phyloP scores from a whole-genome alignment of 2,329 filamentous ascomycete species.

The Paecilomyces formosus region DNA sequence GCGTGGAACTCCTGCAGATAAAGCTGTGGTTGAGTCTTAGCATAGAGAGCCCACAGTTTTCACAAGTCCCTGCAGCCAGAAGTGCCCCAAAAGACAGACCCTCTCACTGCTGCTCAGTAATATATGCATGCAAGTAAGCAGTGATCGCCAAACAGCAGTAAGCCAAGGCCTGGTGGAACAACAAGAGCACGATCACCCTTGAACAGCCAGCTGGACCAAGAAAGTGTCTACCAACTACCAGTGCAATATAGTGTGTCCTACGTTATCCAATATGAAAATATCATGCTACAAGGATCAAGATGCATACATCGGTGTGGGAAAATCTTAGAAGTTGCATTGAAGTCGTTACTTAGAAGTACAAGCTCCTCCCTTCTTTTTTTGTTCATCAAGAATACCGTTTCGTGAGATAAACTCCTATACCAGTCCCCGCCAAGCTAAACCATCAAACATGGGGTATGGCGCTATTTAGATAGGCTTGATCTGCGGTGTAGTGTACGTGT shows the following conservation, averaged over 20 bases:
- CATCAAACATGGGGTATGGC: background rate
- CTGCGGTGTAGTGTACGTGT: constrained; percentile 22
- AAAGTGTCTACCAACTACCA: background rate
- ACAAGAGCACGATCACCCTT: background rate
- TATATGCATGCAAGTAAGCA: background rate
- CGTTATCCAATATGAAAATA: background rate
- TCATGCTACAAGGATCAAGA: background rate
- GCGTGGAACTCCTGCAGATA: too few species aligned
- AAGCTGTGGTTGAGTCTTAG: too few species aligned
- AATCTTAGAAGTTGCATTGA: background rate
- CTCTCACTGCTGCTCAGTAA: too few species aligned
- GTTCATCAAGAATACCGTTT: background rate
- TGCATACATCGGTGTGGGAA: background rate
- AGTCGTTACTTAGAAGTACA: background rate
- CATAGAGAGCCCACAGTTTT: too few species aligned
- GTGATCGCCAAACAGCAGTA: background rate
- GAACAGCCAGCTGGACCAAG: background rate
- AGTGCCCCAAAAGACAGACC: too few species aligned
- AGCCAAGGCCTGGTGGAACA: background rate
- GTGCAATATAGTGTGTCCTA: background rate
- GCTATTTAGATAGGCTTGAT: constrained; percentile 44
- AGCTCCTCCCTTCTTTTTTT: background rate
- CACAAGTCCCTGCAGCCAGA: too few species aligned
- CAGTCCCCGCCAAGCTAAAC: background rate
- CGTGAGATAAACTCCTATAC: background rate